Conservation (phyloP, 2,329 filamentous ascomycete genomes). For the Fusarium siculi region DNA sequence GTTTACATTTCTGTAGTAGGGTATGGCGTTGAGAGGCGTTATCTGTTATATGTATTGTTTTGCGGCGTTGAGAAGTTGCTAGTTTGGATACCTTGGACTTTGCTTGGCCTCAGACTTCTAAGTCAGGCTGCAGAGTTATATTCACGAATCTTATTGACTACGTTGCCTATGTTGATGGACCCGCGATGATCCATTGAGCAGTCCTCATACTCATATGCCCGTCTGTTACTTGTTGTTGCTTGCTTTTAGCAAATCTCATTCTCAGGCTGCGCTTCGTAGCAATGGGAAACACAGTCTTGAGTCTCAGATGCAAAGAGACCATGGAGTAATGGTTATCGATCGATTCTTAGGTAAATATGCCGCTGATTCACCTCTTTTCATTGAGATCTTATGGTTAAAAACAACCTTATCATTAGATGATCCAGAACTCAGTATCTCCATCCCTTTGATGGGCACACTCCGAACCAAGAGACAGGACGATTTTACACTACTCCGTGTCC, state of each 20-base stretch:
- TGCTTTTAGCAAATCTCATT: not conserved
- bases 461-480: too few species aligned
- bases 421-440: not conserved
- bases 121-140: not conserved
- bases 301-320: not conserved
- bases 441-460: not conserved
- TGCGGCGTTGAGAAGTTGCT: conserved; percentile 11
- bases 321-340: not conserved
- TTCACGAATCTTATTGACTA: not conserved
- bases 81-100: conserved; percentile 7
- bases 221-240: not conserved
- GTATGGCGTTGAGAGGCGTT: conserved; percentile 2
- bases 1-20: not conserved
- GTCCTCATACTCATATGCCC: not conserved
- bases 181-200: too few species aligned
- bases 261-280: not conserved
- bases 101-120: not conserved
- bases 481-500: conserved; percentile 7
- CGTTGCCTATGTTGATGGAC: not conserved
- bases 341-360: not conserved
- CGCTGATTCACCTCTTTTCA: not conserved
- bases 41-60: not conserved
- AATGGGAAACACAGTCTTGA: not conserved
- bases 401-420: not conserved
- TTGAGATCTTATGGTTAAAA: not conserved